Conservation (phyloP, 305 asterid genomes). For the Caryopteris hybrid region DNA sequence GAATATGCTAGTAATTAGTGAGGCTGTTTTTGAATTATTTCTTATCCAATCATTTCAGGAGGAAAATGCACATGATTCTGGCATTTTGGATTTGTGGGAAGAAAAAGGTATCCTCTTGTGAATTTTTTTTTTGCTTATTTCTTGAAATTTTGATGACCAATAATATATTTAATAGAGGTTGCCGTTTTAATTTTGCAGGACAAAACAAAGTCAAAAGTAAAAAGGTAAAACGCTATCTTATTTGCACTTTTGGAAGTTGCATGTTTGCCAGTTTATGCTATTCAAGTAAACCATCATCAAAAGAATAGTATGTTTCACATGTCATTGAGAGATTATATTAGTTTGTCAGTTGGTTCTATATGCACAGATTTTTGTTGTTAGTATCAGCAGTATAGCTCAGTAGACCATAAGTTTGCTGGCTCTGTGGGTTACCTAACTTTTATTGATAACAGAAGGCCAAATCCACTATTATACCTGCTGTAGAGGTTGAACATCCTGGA, state of each 20-base stretch:
- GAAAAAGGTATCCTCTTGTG: constrained; percentile 37
- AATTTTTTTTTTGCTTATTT: constrained; percentile 6
- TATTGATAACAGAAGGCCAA: constrained; percentile 51
- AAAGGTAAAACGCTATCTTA: constrained; percentile 40
- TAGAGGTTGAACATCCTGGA: constrained; percentile 87
- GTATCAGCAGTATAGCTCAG: neutral
- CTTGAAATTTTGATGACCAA: neutral
- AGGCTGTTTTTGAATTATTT: neutral
- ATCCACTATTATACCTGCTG: constrained; percentile 75
- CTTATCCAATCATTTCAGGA: constrained; percentile 37
- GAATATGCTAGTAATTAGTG: neutral
- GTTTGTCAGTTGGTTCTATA: constrained; percentile 5
- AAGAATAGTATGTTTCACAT: neutral
- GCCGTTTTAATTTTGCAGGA: constrained; percentile 38
- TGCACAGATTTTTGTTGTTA: neutral
- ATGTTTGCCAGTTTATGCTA: neutral
- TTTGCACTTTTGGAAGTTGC: neutral
- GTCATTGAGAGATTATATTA: neutral
- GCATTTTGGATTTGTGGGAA: constrained; percentile 65
- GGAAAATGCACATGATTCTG: constrained; percentile 35
- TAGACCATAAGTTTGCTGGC: neutral
- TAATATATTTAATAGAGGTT: constrained; percentile 21
- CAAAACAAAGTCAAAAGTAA: constrained; percentile 34
- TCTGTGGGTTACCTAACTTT: constrained; percentile 11
- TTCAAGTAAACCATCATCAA: neutral